A percentile compares a stretch with the other conserved stretches of the same genome.
Conservation (phyloP, 129 eudicot genomes). For the Arctium lappa region DNA sequence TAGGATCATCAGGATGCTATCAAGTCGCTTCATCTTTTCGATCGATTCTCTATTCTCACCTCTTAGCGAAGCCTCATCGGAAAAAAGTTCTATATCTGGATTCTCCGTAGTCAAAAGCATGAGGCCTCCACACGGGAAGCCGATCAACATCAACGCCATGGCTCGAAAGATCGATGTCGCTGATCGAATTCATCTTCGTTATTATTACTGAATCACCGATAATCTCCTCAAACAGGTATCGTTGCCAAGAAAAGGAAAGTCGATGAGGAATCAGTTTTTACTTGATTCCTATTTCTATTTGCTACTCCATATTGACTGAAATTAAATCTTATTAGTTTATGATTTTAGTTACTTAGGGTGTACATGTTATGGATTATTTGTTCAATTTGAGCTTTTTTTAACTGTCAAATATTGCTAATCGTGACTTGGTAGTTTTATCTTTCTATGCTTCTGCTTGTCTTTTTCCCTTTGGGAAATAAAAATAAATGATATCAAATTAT, state of each 20-base stretch:
- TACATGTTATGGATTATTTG: neutral
- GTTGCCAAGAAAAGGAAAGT: neutral
- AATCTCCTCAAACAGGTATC: constrained; percentile 85
- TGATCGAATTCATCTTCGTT: constrained; percentile 79
- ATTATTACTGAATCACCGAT: constrained; percentile 90
- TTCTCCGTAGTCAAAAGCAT: constrained; percentile 23
- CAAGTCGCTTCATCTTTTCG: no score
- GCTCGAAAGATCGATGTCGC: constrained; percentile 73
- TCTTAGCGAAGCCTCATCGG: constrained; percentile 18
- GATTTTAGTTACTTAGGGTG: constrained; percentile 23
- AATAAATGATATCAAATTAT: neutral
- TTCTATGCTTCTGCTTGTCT: neutral
- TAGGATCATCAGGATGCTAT: no score
- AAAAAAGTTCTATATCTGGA: neutral
- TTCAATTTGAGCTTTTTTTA: neutral
- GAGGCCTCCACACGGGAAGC: constrained; percentile 55
- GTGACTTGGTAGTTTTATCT: neutral
- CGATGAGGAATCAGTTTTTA: neutral
- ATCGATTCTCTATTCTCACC: no score
- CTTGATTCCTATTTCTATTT: neutral
- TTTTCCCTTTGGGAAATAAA: neutral
- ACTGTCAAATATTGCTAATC: neutral
- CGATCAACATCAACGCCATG: constrained; percentile 59
- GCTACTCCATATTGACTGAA: constrained; percentile 10
- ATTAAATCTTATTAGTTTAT: neutral